These are phyloP conservation scores for Colletotrichum sp. DNA, from an alignment of 2,329 filamentous ascomycete genomes.

Conservation along the genomic window DNA sequence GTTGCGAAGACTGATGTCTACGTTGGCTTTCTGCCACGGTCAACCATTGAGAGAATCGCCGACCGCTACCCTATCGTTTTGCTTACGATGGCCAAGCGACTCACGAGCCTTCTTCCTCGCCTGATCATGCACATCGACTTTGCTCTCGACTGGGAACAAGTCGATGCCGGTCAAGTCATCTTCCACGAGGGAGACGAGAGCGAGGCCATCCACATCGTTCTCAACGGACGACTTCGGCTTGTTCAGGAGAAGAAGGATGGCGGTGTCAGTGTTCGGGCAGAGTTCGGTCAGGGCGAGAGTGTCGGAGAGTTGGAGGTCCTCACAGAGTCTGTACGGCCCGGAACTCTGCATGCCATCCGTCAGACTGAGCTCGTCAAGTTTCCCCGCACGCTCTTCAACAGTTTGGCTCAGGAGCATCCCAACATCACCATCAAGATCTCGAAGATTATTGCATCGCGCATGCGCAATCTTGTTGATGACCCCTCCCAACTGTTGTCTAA, in stretches of 20 bases:
- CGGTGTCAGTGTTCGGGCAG: slow-evolving; percentile 83
- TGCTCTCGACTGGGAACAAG: slow-evolving; percentile 96
- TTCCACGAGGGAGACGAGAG: slow-evolving; percentile 95
- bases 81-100: slow-evolving; percentile 92
- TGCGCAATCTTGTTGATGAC: slow-evolving; percentile 87
- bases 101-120: slow-evolving; percentile 87
- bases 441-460: slow-evolving; percentile 95
- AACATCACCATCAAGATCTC: slow-evolving; percentile 99
- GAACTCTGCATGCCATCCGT: slow-evolving; percentile 92
- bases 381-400: slow-evolving; percentile 95
- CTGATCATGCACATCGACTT: slow-evolving; percentile 97
- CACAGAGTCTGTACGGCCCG: slow-evolving; percentile 90
- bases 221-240: slow-evolving; percentile 88
- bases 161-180: slow-evolving; percentile 92
- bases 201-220: slow-evolving; percentile 96
- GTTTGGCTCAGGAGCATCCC: slow-evolving; percentile 93
- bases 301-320: slow-evolving; percentile 96
- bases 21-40: slow-evolving; percentile 89
- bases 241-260: slow-evolving; percentile 84
- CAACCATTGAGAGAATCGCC: slow-evolving; percentile 87
- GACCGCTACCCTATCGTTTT: slow-evolving; percentile 92
- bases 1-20: slow-evolving; percentile 98
- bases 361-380: slow-evolving; percentile 98
- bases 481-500: slow-evolving; percentile 71
- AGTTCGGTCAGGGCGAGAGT: slow-evolving; percentile 96